Evolutionary conservation across 495 filamentous ascomycete species (phyloP), one percentile per base, ranked within the genome.

Genomic region (Tuber borchii): DNA sequence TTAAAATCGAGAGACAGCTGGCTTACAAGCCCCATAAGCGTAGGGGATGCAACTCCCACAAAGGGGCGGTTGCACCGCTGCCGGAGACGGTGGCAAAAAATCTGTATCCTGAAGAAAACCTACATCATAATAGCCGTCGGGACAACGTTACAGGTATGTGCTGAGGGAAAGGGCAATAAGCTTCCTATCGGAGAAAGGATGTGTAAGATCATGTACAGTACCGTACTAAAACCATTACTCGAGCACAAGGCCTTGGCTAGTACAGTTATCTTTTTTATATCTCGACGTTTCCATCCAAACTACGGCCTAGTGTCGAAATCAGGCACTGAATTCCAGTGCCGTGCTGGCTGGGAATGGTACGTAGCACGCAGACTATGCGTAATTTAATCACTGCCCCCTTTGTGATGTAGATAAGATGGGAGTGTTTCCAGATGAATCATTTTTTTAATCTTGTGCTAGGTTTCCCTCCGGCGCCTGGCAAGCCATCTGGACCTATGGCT

Each of bases 311-410:
- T 80, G n/a, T 65, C 78, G 31, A 70, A 22, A 68, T 19, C 71
- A 12, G 74, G 48, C 26, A 76, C 74, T 17, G 61, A 31, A 37
- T 74, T 79, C 45, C 61, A 77, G 70, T 82, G 80, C 46, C 69
- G 80, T 22, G 34, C 69, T 45, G 75, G 80, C 10, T 82, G 80
- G 80, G 80, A 82, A 76, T 82, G 80, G 80, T 82, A 76, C 56
- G 80, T 77, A 71, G 75, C 44, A 74, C 74, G 43, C 56, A 40
- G 19, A 51, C n/a, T 37, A 61, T 61, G 51, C n/a, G n/a, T 31
- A 61, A 61, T 61, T 9, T 31, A 61, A 61, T 61, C n/a, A 61
- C 51, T 61, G 51, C 51, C 51, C 46, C 51, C 51, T 9, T 31
- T 31, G 9, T 16, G 51, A 61, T 61, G 51, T n/a, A 61, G 51